Evolutionary conservation across 2,329 filamentous ascomycete genomes (phyloP).

Genomic region (Diplodia scrobiculata): DNA sequence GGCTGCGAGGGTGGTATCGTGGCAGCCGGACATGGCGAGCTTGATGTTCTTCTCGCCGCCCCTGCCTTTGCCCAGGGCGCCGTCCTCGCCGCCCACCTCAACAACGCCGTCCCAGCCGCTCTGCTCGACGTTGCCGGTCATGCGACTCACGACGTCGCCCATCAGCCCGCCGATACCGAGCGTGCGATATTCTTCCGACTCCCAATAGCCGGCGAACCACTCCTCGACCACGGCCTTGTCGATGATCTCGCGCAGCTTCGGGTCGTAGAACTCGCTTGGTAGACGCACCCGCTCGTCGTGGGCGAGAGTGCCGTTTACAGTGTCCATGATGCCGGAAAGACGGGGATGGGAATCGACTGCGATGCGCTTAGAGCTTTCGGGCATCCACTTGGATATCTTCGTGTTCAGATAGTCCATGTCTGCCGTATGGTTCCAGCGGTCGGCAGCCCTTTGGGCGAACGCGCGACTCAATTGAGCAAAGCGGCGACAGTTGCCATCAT

Average conservation of each 20-base stretch:
- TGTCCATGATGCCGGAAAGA: conserved; percentile 90
- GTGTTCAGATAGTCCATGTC: conserved; percentile 84
- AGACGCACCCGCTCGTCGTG: conserved; percentile 79
- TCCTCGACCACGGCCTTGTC: conserved; percentile 79
- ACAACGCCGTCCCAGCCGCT: conserved; percentile 46
- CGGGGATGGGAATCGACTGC: conserved; percentile 83
- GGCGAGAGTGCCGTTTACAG: conserved; percentile 82
- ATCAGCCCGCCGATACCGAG: conserved; percentile 83
- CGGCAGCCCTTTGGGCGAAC: conserved; percentile 52
- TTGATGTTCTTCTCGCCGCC: conserved; percentile 61
- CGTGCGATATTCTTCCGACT: conserved; percentile 82
- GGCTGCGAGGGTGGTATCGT: conserved; percentile 88
- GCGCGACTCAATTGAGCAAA: conserved; percentile 52
- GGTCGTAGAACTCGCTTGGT: conserved; percentile 84
- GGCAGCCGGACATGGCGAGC: conserved; percentile 81
- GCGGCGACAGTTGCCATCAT: conserved; percentile 53
- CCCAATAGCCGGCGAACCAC: conserved; percentile 86
- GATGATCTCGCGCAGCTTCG: conserved; percentile 67
- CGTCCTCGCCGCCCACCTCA: conserved; percentile 43
- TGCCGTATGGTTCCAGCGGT: conserved; percentile 59
- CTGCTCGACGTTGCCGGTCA: conserved; percentile 45
- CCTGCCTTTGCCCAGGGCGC: conserved; percentile 45
- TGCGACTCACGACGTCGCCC: conserved; percentile 71
- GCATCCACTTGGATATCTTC: conserved; percentile 83
- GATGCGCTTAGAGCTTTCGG: conserved; percentile 63